Conservation (phyloP, 1,284 basidiomycete species). For the Somion occarium region DNA sequence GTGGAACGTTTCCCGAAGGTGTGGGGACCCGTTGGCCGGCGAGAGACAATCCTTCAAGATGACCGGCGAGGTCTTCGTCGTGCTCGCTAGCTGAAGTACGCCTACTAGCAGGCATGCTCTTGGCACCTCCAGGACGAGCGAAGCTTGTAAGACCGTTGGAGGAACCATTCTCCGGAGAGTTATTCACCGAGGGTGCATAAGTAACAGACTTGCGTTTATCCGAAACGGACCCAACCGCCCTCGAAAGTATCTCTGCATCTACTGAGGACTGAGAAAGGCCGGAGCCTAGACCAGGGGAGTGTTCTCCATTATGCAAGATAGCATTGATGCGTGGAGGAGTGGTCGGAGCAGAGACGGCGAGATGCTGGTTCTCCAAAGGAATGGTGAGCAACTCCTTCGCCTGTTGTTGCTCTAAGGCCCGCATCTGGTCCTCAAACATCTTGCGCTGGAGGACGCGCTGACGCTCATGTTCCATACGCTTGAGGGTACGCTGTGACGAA, state of each 20-base stretch:
- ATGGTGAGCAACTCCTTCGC: constrained; percentile 76
- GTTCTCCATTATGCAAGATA: constrained; percentile 41
- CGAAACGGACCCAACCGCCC: constrained; percentile 55
- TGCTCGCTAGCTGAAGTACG: constrained; percentile 77
- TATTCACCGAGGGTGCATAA: constrained; percentile 72
- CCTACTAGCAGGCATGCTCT: constrained; percentile 85
- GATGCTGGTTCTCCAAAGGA: constrained; percentile 64
- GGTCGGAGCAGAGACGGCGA: constrained; percentile 79
- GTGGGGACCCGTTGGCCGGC: constrained; percentile 44
- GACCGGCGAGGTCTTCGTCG: constrained; percentile 73
- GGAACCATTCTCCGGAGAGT: constrained; percentile 59
- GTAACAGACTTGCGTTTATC: constrained; percentile 84
- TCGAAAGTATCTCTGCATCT: constrained; percentile 56
- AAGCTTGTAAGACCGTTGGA: constrained; percentile 46
- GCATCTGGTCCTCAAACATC: constrained; percentile 93
- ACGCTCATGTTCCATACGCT: constrained; percentile 86
- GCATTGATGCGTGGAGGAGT: constrained; percentile 76
- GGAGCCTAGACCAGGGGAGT: constrained; percentile 35
- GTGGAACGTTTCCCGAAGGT: constrained; percentile 21
- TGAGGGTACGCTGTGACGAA: constrained; percentile 69
- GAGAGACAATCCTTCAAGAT: constrained; percentile 64
- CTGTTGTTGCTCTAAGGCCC: constrained; percentile 86
- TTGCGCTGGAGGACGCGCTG: constrained; percentile 82
- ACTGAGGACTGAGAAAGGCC: constrained; percentile 43
- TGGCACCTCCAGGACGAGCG: constrained; percentile 65